Percentiles rank a stretch among this genome's conserved stretches.
phyloP scores from a whole-genome alignment of 805 yeast species.

The Zygotorulaspora chibaensis region DNA sequence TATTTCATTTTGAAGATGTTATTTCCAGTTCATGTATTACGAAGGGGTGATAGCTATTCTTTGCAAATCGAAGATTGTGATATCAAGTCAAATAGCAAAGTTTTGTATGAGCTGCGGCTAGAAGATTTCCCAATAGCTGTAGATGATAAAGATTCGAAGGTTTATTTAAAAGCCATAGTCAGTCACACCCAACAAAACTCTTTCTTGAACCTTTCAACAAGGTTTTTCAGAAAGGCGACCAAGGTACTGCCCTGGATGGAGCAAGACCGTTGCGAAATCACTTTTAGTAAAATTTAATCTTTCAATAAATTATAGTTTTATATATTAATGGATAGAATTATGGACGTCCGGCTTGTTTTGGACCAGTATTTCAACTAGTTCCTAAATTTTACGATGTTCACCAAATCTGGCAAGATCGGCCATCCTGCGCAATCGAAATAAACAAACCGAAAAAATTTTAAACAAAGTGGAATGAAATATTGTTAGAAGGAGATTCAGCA shows the following conservation, averaged over 20 bases:
- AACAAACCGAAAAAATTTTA: background rate
- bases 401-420: too few species aligned
- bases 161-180: constrained; percentile 10
- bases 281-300: background rate
- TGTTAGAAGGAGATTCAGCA: too few species aligned
- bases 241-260: constrained; percentile 21
- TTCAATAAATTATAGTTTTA: background rate
- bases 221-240: constrained; percentile 11
- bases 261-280: constrained; percentile 10
- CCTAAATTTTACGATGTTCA: too few species aligned
- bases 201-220: constrained; percentile 5
- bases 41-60: background rate
- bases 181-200: constrained; percentile 6
- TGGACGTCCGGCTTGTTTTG: too few species aligned
- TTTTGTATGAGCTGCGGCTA: constrained; percentile 13
- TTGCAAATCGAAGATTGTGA: constrained; percentile 19
- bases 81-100: constrained; percentile 10
- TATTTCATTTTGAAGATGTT: constrained; percentile 14
- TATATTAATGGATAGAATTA: background rate
- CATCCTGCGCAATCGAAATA: too few species aligned
- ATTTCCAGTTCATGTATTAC: constrained; percentile 15
- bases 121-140: constrained; percentile 14
- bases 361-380: too few species aligned
- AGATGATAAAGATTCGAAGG: background rate
- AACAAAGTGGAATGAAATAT: background rate